Evolutionary conservation across 1,139 yeast species (phyloP).

Genomic region (Hemisphaericaspora xylanilytica): DNA sequence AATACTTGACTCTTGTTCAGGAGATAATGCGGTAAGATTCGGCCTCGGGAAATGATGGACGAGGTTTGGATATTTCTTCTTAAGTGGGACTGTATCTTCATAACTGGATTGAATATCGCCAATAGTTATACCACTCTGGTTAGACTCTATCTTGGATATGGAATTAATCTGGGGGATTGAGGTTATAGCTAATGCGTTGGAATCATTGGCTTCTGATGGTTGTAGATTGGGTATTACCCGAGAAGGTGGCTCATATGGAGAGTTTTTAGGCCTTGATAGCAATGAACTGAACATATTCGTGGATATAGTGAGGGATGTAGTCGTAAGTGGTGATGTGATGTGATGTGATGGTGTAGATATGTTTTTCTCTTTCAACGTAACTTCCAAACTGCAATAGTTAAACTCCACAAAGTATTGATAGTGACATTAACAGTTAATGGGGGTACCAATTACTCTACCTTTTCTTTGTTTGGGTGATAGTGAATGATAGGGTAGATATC

Average conservation of each 20-base stretch:
- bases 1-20: conserved; percentile 24
- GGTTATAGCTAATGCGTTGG: neutral
- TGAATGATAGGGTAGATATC: too few species aligned
- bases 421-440: too few species aligned
- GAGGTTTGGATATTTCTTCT: conserved; percentile 37
- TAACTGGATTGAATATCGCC: conserved; percentile 24
- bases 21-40: conserved; percentile 25
- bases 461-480: too few species aligned
- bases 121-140: neutral
- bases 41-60: conserved; percentile 41
- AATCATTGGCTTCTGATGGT: conserved; percentile 5
- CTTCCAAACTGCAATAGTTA: neutral
- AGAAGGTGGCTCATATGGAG: conserved; percentile 15
- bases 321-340: neutral
- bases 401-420: neutral
- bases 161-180: conserved; percentile 3
- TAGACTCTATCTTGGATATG: neutral
- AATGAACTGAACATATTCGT: conserved; percentile 32
- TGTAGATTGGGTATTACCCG: conserved; percentile 9
- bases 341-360: too few species aligned
- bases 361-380: neutral
- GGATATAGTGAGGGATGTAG: neutral
- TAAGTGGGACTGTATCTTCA: conserved; percentile 44
- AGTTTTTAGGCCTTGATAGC: conserved; percentile 29
- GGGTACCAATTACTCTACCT: too few species aligned